Evolutionary conservation across 345 rosid species (phyloP).

Genomic region (Dipteronia dyeriana): DNA sequence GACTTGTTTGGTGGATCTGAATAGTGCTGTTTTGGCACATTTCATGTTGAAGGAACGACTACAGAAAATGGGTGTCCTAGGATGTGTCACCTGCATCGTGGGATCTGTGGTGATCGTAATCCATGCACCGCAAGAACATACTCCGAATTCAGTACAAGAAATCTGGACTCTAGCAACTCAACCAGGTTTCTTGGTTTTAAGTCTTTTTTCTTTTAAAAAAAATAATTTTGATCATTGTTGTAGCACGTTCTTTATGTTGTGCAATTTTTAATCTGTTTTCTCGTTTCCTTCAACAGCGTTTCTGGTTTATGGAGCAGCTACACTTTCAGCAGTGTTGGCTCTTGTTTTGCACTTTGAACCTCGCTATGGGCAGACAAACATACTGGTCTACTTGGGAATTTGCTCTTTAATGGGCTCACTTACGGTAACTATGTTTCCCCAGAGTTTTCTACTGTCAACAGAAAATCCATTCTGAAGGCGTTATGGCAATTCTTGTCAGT

Average conservation of each 20-base stretch:
- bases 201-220: background rate
- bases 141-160: conserved; percentile 70
- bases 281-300: conserved; percentile 59
- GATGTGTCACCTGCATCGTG: conserved; percentile 82
- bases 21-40: conserved; percentile 87
- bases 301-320: conserved; percentile 64
- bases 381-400: conserved; percentile 82
- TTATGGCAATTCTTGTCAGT: background rate
- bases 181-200: conserved; percentile 52
- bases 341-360: conserved; percentile 87
- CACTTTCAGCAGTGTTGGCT: conserved; percentile 68
- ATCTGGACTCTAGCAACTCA: conserved; percentile 83
- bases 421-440: conserved; percentile 47
- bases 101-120: conserved; percentile 88
- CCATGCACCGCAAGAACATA: conserved; percentile 90
- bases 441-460: background rate
- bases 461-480: background rate
- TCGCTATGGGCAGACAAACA: conserved; percentile 75
- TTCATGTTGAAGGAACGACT: conserved; percentile 75
- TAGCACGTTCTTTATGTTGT: conserved; percentile 8
- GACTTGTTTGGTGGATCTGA: conserved; percentile 22
- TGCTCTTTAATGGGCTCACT: conserved; percentile 87
- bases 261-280: conserved; percentile 15
- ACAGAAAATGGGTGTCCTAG: conserved; percentile 75
- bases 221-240: conserved; percentile 2